phyloP scores from a whole-genome alignment of 176 grass and related monocot genomes.

The Carex parvula region DNA sequence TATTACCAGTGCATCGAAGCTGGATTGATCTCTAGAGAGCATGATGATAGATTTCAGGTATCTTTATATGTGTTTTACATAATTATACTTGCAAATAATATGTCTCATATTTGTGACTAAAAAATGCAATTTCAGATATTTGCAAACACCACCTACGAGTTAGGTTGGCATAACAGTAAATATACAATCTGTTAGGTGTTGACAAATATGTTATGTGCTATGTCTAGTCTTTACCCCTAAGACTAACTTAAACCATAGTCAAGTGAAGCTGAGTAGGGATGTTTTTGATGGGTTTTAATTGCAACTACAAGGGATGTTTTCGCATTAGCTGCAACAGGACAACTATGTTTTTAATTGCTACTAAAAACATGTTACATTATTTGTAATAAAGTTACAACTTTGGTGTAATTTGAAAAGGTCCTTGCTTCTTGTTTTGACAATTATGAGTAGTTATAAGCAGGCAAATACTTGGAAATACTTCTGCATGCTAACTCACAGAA shows the following conservation, averaged over 20 bases:
- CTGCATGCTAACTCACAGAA: neutral
- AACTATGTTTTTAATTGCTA: neutral
- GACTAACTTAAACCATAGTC: neutral
- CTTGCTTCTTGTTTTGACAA: neutral
- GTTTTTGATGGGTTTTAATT: neutral
- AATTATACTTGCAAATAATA: neutral
- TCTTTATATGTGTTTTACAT: neutral
- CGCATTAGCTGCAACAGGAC: neutral
- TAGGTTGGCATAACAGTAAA: neutral
- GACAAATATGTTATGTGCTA: neutral
- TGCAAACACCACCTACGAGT: neutral
- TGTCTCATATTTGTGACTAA: neutral
- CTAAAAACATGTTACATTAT: neutral
- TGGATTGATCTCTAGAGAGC: constrained; percentile 69
- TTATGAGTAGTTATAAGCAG: neutral
- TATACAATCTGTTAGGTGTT: neutral
- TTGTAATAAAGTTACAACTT: neutral
- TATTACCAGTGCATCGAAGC: constrained; percentile 81
- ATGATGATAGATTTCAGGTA: constrained; percentile 81
- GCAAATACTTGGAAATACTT: neutral
- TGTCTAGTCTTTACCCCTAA: neutral
- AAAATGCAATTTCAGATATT: constrained; percentile 5
- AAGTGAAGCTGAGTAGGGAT: neutral
- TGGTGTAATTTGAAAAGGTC: neutral
- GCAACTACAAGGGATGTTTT: neutral